Evolutionary conservation across 2,329 filamentous ascomycete species (phyloP).

Genomic region (Fusarium brevicatenulatum): DNA sequence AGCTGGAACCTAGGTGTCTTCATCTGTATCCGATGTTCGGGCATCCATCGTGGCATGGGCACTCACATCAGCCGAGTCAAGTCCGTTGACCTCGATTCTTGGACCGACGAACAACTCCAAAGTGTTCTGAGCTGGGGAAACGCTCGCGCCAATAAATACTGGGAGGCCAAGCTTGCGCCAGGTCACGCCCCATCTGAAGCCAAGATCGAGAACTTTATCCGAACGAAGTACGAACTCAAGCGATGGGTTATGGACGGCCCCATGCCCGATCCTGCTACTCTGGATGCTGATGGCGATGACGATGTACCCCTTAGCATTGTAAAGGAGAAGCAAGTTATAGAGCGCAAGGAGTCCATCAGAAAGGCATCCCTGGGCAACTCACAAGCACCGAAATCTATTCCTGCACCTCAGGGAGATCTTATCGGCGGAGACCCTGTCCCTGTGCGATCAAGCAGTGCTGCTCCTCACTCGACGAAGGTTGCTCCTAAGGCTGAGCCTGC

Average conservation of each 20-base stretch:
- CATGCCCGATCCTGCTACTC: constrained; percentile 89
- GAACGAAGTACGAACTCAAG: constrained; percentile 98
- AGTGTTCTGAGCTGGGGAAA: constrained; percentile 97
- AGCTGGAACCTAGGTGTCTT: constrained; percentile 99
- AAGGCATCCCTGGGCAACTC: constrained; percentile 65
- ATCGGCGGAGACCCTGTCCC: constrained; percentile 80
- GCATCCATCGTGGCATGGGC: constrained; percentile 98
- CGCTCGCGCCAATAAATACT: constrained; percentile 96
- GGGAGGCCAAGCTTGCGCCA: constrained; percentile 92
- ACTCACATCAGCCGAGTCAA: constrained; percentile 99
- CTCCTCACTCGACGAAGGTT: constrained; percentile 68
- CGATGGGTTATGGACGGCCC: constrained; percentile 99
- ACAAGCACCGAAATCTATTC: constrained; percentile 46
- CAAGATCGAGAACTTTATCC: constrained; percentile 99
- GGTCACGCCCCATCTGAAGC: constrained; percentile 94
- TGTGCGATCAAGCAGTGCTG: constrained; percentile 79
- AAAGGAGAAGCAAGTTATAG: constrained; percentile 73
- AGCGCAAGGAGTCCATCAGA: constrained; percentile 68
- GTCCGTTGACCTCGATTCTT: constrained; percentile 96
- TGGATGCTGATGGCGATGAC: constrained; percentile 87
- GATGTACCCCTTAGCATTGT: constrained; percentile 74
- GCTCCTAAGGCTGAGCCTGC: constrained; percentile 71
- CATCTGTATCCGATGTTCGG: constrained; percentile 97
- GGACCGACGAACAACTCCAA: constrained; percentile 97
- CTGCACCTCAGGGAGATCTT: constrained; percentile 74